phyloP scores from a whole-genome alignment of 2,329 filamentous ascomycete species.

The Fusarium vanettenii region DNA sequence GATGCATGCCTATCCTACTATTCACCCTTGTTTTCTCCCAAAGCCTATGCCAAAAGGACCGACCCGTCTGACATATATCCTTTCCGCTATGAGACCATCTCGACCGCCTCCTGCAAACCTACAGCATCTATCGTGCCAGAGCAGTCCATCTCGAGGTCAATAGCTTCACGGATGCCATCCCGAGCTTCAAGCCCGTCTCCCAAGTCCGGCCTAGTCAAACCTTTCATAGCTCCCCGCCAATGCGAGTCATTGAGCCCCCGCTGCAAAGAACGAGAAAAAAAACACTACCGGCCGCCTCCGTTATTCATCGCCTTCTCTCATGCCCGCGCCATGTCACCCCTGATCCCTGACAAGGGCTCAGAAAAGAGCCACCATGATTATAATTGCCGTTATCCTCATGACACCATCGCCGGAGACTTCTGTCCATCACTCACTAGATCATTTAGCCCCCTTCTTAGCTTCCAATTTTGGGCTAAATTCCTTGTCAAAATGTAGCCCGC shows the following conservation, averaged over 20 bases:
- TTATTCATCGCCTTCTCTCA: constrained; percentile 20
- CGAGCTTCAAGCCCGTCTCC: constrained; percentile 10
- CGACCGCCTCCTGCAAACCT: background rate
- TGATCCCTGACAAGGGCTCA: constrained; percentile 24
- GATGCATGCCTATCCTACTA: background rate
- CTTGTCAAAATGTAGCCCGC: constrained; percentile 7
- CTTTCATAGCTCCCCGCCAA: constrained; percentile 37
- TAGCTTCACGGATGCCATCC: constrained; percentile 15
- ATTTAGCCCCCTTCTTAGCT: constrained; percentile 31
- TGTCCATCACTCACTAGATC: constrained; percentile 13
- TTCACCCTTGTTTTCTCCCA: background rate
- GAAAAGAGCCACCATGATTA: background rate
- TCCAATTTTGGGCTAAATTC: constrained; percentile 44
- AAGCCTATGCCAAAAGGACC: background rate
- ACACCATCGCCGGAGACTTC: constrained; percentile 29
- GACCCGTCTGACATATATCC: background rate
- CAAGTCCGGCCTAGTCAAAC: constrained; percentile 27
- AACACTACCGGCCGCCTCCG: constrained; percentile 36
- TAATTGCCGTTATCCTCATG: background rate
- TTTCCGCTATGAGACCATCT: background rate
- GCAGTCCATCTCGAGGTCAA: constrained; percentile 4
- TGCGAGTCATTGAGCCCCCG: constrained; percentile 43
- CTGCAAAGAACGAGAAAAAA: background rate
- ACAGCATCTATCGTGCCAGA: constrained; percentile 4
- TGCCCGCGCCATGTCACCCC: constrained; percentile 25